Evolutionary conservation across 2,329 filamentous ascomycete species (phyloP).

Genomic region (Fusarium cicatricum): DNA sequence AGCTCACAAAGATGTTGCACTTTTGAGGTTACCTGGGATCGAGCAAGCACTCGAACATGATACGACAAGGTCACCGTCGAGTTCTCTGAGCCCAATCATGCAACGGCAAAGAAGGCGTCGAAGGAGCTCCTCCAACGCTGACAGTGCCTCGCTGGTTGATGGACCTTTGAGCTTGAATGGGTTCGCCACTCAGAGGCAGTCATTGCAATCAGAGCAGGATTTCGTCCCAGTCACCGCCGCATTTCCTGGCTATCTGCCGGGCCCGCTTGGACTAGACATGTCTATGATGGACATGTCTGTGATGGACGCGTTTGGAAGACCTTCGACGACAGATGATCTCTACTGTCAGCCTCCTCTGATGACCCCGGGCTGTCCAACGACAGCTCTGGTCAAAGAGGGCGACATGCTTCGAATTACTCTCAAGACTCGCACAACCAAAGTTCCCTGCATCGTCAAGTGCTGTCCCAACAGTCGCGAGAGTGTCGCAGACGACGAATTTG

Average conservation of each 20-base stretch:
- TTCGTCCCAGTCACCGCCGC: neutral
- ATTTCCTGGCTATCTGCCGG: neutral
- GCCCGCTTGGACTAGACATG: neutral
- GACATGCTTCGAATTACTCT: slow-evolving; percentile 30
- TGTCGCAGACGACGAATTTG: slow-evolving; percentile 24
- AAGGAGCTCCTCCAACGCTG: neutral
- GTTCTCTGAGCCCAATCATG: slow-evolving; percentile 16
- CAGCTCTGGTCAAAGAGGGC: slow-evolving; percentile 24
- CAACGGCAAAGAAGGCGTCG: neutral
- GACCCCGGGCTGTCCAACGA: neutral
- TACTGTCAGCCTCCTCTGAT: too few species aligned
- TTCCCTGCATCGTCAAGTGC: slow-evolving; percentile 31
- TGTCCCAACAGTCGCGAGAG: slow-evolving; percentile 13
- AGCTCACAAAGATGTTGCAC: neutral
- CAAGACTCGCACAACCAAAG: slow-evolving; percentile 16
- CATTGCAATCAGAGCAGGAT: neutral
- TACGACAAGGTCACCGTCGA: slow-evolving; percentile 15
- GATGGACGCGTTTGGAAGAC: neutral
- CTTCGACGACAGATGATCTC: neutral
- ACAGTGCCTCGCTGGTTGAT: neutral
- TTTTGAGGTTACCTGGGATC: slow-evolving; percentile 8
- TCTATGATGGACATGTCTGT: neutral
- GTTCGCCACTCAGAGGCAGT: neutral
- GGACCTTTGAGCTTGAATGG: neutral
- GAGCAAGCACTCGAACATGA: slow-evolving; percentile 19